Conservation (phyloP, 129 eudicot species). For the Silybum marianum region DNA sequence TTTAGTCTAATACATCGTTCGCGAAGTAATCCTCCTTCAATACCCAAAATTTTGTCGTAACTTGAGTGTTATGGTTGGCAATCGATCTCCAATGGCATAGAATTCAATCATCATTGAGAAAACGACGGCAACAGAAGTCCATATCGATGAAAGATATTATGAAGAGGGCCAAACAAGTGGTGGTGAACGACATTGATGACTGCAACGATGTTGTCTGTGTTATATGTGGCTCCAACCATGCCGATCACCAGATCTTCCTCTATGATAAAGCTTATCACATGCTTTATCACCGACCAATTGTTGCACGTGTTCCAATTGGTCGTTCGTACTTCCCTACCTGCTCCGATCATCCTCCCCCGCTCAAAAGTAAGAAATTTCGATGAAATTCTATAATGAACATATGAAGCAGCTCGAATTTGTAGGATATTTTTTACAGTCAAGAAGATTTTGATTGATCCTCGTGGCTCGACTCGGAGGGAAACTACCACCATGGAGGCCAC, state of each 20-base stretch:
- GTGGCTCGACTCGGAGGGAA: not conserved
- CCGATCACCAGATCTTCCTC: slow-evolving; percentile 36
- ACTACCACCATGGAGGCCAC: not conserved
- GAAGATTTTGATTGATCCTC: slow-evolving; percentile 18
- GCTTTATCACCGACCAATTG: slow-evolving; percentile 61
- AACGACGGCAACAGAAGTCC: slow-evolving; percentile 24
- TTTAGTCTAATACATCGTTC: not conserved
- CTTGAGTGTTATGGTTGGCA: not conserved
- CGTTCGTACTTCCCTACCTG: slow-evolving; percentile 55
- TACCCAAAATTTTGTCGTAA: not conserved
- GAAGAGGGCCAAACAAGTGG: slow-evolving; percentile 42
- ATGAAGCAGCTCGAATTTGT: not conserved
- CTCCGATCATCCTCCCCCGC: slow-evolving; percentile 22
- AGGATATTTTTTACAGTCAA: too few relatives aligned
- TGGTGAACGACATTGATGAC: not conserved
- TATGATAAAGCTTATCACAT: slow-evolving; percentile 60
- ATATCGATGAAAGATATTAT: slow-evolving; percentile 46
- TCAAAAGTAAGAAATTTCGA: slow-evolving; percentile 31
- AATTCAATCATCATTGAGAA: not conserved
- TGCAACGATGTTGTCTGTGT: slow-evolving; percentile 23
- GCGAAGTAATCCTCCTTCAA: not conserved
- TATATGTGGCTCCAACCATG: too few relatives aligned
- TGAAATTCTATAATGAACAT: not conserved
- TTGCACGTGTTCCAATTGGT: slow-evolving; percentile 55
- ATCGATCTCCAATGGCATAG: slow-evolving; percentile 20